phyloP scores from a whole-genome alignment of 495 filamentous ascomycete genomes.

The Hyaloscypha variabilis region DNA sequence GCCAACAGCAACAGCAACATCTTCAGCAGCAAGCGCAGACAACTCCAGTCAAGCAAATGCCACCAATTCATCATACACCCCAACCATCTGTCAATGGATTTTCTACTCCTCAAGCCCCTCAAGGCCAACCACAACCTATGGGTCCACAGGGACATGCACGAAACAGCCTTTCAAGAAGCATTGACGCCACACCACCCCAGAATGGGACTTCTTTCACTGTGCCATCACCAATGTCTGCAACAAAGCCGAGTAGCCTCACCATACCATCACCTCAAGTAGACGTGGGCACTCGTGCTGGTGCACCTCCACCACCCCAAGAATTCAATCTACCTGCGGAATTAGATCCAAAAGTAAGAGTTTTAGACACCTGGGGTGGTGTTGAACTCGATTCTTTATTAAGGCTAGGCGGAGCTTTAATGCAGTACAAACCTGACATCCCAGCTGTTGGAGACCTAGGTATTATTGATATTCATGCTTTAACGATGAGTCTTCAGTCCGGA shows the following conservation, averaged over 20 bases:
- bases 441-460: constrained; percentile 76
- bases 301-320: constrained; percentile 24
- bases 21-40: constrained; percentile 36
- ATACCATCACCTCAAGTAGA: constrained; percentile 29
- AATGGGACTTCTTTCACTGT: constrained; percentile 28
- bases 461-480: constrained; percentile 90
- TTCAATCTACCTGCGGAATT: constrained; percentile 43
- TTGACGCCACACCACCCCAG: constrained; percentile 31
- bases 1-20: constrained; percentile 38
- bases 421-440: constrained; percentile 72
- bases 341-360: constrained; percentile 63
- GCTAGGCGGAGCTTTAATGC: constrained; percentile 63
- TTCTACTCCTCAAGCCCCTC: constrained; percentile 44
- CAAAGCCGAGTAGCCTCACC: constrained; percentile 21
- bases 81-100: constrained; percentile 53
- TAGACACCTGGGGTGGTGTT: constrained; percentile 67
- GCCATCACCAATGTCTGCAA: constrained; percentile 29
- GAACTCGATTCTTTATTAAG: constrained; percentile 60
- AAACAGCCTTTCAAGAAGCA: constrained; percentile 28
- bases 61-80: constrained; percentile 44
- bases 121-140: constrained; percentile 35
- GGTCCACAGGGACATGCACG: constrained; percentile 28
- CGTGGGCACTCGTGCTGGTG: neutral
- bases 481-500: constrained; percentile 88
- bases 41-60: constrained; percentile 55